Conservation (phyloP, 129 eudicot genomes). For the Centrapalus pauciflorus region DNA sequence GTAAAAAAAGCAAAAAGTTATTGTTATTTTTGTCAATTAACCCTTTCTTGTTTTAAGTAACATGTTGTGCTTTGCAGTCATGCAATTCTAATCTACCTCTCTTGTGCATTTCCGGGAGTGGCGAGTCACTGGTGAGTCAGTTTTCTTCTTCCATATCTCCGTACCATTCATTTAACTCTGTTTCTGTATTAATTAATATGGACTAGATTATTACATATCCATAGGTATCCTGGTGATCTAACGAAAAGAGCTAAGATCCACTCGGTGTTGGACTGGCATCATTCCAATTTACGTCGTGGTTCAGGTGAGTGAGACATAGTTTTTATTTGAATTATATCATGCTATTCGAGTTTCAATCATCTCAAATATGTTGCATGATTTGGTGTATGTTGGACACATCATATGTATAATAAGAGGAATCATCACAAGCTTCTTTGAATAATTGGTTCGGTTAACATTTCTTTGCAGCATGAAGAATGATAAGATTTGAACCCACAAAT, state of each 20-base stretch:
- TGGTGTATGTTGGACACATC: background rate
- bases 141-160: background rate
- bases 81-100: background rate
- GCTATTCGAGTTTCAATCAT: too few relatives aligned
- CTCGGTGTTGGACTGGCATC: constrained; percentile 88
- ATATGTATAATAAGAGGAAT: too few relatives aligned
- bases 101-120: constrained; percentile 18
- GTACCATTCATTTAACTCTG: background rate
- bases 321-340: background rate
- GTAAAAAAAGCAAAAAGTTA: too few relatives aligned
- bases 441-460: too few relatives aligned
- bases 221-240: constrained; percentile 80
- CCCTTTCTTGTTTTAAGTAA: too few relatives aligned
- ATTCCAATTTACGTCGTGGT: constrained; percentile 65
- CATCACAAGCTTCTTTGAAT: too few relatives aligned
- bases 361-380: background rate
- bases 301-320: constrained; percentile 36
- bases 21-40: too few relatives aligned
- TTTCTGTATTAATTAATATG: background rate
- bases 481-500: too few relatives aligned
- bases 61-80: background rate
- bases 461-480: too few relatives aligned
- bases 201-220: background rate
- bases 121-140: constrained; percentile 19
- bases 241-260: constrained; percentile 59